These are phyloP conservation scores for Periconia macrospinosa DNA, from an alignment of 2,329 filamentous ascomycete genomes.

Conservation along the genomic window DNA sequence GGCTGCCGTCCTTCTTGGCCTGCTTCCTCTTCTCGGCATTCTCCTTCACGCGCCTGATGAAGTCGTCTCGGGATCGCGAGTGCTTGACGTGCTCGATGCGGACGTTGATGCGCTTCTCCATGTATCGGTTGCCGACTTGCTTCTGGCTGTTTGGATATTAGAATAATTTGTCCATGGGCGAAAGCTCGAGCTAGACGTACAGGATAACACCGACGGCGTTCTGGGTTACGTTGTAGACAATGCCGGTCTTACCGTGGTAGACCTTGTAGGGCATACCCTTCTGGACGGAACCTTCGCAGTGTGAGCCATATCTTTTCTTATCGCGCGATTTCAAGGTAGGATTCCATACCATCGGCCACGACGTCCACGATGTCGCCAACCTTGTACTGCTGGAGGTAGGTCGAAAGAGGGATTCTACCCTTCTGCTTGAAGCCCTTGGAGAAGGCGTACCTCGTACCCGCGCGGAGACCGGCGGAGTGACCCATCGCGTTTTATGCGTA, in stretches of 20 bases:
- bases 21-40: conserved; percentile 92
- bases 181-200: conserved; percentile 28
- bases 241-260: conserved; percentile 95
- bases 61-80: conserved; percentile 95
- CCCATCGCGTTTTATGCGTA: conserved; percentile 51
- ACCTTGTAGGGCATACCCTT: conserved; percentile 93
- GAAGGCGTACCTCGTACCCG: conserved; percentile 61
- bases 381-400: conserved; percentile 93
- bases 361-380: conserved; percentile 99
- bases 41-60: conserved; percentile 93
- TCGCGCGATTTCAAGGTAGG: conserved; percentile 22
- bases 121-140: conserved; percentile 98
- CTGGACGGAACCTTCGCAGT: conserved; percentile 39
- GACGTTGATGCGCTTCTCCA: conserved; percentile 99
- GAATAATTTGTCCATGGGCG: not conserved
- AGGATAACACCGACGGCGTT: conserved; percentile 97
- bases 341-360: conserved; percentile 93
- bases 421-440: conserved; percentile 91
- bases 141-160: conserved; percentile 64
- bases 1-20: conserved; percentile 86
- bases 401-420: conserved; percentile 85
- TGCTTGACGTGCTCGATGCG: conserved; percentile 95
- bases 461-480: conserved; percentile 54
- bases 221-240: conserved; percentile 99
- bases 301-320: conserved; percentile 18